Percentiles rank a stretch among this genome's conserved stretches.
Evolutionary conservation across 371 early-diverging fungal species (phyloP).

Genomic region (Dinochytrium kinnereticum): DNA sequence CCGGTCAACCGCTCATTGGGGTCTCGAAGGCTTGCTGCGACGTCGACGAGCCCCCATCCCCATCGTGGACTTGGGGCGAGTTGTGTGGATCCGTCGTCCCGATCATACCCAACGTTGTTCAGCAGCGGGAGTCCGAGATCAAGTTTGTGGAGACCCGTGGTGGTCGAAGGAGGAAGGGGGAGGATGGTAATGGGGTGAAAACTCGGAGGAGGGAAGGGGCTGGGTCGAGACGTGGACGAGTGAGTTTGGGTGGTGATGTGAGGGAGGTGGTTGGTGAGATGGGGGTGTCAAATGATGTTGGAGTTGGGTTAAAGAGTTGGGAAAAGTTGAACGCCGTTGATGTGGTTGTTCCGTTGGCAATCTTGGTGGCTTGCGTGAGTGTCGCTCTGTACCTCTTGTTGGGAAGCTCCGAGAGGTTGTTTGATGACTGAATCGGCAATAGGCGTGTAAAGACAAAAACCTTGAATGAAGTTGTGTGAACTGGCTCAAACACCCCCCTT

Average conservation of each 20-base stretch:
- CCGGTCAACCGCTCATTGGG: background rate
- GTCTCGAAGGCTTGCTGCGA: background rate
- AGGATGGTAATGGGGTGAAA: background rate
- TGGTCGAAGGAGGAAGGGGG: too few species aligned
- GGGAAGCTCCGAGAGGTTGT: constrained; percentile 9
- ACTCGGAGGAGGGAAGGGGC: background rate
- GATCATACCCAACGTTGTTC: background rate
- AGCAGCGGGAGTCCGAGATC: background rate
- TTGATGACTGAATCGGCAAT: constrained; percentile 14
- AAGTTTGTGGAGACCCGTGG: background rate
- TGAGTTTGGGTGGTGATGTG: background rate
- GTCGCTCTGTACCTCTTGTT: background rate
- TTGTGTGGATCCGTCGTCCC: background rate
- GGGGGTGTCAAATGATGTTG: background rate
- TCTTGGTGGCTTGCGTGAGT: background rate
- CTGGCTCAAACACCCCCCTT: too few species aligned
- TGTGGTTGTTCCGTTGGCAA: background rate
- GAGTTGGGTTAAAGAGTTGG: background rate
- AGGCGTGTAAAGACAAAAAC: too few species aligned
- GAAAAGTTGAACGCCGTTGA: background rate
- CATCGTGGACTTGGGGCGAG: background rate
- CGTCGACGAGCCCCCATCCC: constrained; percentile 2
- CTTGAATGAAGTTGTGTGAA: too few species aligned
- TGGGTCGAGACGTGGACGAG: background rate
- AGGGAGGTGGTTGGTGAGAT: background rate